A percentile compares a stretch with the other conserved stretches of the same genome.
Evolutionary conservation across 192 early-diverging fungal genomes (phyloP).

Genomic region (Backusella tuberculispora): DNA sequence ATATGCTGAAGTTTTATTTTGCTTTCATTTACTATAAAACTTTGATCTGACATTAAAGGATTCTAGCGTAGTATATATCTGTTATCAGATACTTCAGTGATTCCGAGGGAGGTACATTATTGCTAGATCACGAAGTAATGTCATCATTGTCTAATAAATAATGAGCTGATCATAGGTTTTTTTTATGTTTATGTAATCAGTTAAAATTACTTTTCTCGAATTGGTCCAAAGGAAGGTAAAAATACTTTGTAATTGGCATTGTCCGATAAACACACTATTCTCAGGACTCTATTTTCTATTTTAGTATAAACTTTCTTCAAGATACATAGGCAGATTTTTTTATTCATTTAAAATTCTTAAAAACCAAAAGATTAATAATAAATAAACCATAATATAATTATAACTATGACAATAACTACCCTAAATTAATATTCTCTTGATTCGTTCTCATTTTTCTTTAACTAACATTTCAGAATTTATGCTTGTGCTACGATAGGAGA

Average conservation of each 20-base stretch:
- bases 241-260: neutral
- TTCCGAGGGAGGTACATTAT: neutral
- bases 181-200: neutral
- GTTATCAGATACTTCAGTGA: neutral
- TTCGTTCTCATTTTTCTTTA: neutral
- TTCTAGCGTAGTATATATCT: neutral
- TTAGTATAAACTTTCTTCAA: neutral
- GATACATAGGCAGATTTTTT: neutral
- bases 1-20: neutral
- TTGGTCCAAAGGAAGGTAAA: neutral
- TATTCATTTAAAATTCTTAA: neutral
- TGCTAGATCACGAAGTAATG: neutral
- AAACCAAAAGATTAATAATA: neutral
- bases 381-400: neutral
- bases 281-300: neutral
- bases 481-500: neutral
- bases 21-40: neutral
- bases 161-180: slow-evolving; percentile 12
- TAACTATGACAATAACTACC: neutral
- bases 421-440: neutral
- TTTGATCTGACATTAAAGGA: neutral
- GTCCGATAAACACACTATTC: neutral
- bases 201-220: neutral
- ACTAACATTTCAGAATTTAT: neutral
- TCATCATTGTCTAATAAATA: neutral